A percentile compares a stretch with the other conserved stretches of the same genome.
These are phyloP conservation scores for Ogataea parapolymorpha DNA, from an alignment of 805 yeast genomes.

Conservation along the genomic window DNA sequence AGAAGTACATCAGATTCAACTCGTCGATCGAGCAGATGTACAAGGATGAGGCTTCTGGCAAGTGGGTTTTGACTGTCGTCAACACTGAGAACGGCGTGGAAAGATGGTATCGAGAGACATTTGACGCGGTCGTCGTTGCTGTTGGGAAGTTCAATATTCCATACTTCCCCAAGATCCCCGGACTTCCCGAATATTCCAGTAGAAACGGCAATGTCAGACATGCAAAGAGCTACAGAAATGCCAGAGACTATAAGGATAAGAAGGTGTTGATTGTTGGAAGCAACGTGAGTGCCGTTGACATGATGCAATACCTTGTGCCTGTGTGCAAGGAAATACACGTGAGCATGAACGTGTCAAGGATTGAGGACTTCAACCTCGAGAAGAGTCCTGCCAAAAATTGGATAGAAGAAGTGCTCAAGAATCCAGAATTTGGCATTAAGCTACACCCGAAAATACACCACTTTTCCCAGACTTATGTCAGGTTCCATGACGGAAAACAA, in stretches of 20 bases:
- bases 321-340: constrained; percentile 18
- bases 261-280: constrained; percentile 33
- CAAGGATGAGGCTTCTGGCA: constrained; percentile 14
- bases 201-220: constrained; percentile 31
- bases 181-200: constrained; percentile 31
- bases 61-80: constrained; percentile 4
- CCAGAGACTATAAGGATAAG: constrained; percentile 28
- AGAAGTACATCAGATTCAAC: constrained; percentile 34
- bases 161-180: constrained; percentile 34
- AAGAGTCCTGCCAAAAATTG: constrained; percentile 20
- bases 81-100: constrained; percentile 16
- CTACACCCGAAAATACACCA: constrained; percentile 37
- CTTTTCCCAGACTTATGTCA: constrained; percentile 34
- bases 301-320: constrained; percentile 41
- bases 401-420: constrained; percentile 38
- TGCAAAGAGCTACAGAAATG: constrained; percentile 29
- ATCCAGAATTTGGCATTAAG: constrained; percentile 29
- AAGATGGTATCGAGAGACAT: constrained; percentile 39
- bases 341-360: constrained; percentile 8
- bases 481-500: constrained; percentile 34
- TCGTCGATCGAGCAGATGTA: constrained; percentile 33
- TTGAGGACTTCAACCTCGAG: constrained; percentile 14
- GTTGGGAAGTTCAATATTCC: constrained; percentile 43
- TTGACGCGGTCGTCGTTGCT: constrained; percentile 41
- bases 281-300: constrained; percentile 67